Evolutionary conservation across 2,329 filamentous ascomycete species (phyloP).

Genomic region (Thielaviopsis populi): DNA sequence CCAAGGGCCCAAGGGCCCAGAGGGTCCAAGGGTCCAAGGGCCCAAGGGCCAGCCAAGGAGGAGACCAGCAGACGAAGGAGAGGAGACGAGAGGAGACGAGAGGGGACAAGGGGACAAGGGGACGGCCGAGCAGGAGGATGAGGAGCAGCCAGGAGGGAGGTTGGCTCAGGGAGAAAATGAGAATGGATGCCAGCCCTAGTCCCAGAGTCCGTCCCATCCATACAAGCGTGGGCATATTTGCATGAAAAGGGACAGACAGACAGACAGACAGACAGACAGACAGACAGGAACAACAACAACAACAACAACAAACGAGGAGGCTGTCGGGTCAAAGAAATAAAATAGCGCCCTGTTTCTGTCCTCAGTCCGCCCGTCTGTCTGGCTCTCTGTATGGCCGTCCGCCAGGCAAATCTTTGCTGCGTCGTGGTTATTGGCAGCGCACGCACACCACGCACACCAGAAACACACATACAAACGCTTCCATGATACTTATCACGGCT

Average conservation of each 20-base stretch:
- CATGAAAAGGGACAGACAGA: neutral
- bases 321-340: no score
- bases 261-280: neutral
- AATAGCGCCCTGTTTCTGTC: no score
- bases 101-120: no score
- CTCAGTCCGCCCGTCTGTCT: no score
- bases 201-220: neutral
- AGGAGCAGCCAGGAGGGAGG: conserved; percentile 8
- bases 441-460: no score
- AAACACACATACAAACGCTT: no score
- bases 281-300: no score
- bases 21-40: conserved; percentile 7
- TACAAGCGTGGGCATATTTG: neutral
- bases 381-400: no score
- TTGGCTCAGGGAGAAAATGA: conserved; percentile 16
- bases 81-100: neutral
- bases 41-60: conserved; percentile 5
- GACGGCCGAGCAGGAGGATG: neutral
- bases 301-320: no score
- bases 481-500: no score
- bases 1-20: conserved; percentile 4
- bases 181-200: conserved; percentile 15
- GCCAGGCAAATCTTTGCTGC: no score
- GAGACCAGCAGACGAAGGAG: conserved; percentile 4
- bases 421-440: no score